Base-by-base conservation (phyloP, 1,284 basidiomycete species). In the Sporisorium scitamineum region DNA sequence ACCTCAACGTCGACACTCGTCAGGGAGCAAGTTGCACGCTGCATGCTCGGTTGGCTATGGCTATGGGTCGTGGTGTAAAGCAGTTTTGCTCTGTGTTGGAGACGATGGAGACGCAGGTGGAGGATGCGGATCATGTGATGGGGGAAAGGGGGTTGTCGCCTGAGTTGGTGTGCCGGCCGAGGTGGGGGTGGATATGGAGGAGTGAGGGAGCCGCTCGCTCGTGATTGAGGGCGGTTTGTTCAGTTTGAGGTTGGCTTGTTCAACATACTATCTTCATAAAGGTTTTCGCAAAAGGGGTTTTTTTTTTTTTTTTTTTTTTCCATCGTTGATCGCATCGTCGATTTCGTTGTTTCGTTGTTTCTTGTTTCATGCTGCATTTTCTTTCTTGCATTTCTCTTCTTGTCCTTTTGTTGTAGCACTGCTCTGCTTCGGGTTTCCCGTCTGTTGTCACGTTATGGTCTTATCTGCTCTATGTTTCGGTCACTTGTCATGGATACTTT, bases 1-100 rank as follows among this genome's bases (percentile, higher is more conserved):
- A 68, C 37, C 59, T 71, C 42, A 31, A 50, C 52, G 54, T 53
- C 26, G 47, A 54, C 20, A 5, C n/a, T 31, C 22, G 42, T n/a
- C 16, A 10, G 11, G 13, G 11, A 6, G 26, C 34, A 2, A 32
- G 50, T 8, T 32, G 56, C 29, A 55, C 55, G 14, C 45, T 70
- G 10, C 50, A 65, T 11, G 58, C 59, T 2, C 4, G 69, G 11
- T 29, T 70, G 13, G 50, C 44, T 0, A 48, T 61, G 31, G 59
- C 69, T 29, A 44, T 58, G 24, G 61, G 56, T 16, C 44, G 54
- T 3, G 42, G 34, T 22, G 50, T 18, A 4, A 50, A 31, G 27
- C 26, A 34, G 26, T 16, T 13, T 24, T 24, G 47, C 10, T 26
- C 34, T 4, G 52, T 61, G 22, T 14, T 61, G 14, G 58, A 61